Conservation (phyloP, 805 yeast species). For the Wickerhamia fluorescens region DNA sequence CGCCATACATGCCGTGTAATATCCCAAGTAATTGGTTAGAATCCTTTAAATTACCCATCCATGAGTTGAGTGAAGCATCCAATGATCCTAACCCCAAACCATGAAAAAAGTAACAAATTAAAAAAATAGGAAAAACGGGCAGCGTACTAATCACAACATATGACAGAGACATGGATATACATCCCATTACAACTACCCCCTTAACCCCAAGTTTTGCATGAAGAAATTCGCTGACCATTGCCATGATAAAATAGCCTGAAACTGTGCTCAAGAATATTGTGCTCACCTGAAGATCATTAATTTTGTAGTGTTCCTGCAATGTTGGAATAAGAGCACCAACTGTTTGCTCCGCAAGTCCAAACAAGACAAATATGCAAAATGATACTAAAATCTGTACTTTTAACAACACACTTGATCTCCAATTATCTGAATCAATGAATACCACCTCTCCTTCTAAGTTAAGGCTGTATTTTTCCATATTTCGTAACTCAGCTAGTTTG, state of each 20-base stretch:
- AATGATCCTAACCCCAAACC: conserved; percentile 54
- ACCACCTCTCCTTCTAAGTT: conserved; percentile 18
- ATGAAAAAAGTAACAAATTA: conserved; percentile 28
- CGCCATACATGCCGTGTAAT: conserved; percentile 46
- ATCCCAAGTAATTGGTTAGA: conserved; percentile 45
- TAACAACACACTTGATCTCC: conserved; percentile 29
- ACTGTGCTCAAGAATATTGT: conserved; percentile 46
- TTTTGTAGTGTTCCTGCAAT: conserved; percentile 38
- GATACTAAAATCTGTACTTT: conserved; percentile 37
- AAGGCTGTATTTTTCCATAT: conserved; percentile 1
- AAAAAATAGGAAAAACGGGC: conserved; percentile 38
- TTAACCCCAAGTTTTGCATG: conserved; percentile 41
- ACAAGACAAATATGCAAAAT: conserved; percentile 33
- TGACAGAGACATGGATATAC: conserved; percentile 25
- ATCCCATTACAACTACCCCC: conserved; percentile 36
- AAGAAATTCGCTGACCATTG: conserved; percentile 37
- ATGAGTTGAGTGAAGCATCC: conserved; percentile 51
- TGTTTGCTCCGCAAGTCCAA: conserved; percentile 57
- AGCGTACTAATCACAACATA: conserved; percentile 32
- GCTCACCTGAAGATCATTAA: conserved; percentile 43
- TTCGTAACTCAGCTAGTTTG: too few species aligned
- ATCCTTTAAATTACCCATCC: conserved; percentile 41
- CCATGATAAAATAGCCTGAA: conserved; percentile 49
- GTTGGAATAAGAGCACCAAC: conserved; percentile 54
- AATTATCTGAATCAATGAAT: conserved; percentile 32